These are phyloP conservation scores for Hyparrhenia diplandra DNA, from an alignment of 176 grass and related monocot species.

Conservation along the genomic window DNA sequence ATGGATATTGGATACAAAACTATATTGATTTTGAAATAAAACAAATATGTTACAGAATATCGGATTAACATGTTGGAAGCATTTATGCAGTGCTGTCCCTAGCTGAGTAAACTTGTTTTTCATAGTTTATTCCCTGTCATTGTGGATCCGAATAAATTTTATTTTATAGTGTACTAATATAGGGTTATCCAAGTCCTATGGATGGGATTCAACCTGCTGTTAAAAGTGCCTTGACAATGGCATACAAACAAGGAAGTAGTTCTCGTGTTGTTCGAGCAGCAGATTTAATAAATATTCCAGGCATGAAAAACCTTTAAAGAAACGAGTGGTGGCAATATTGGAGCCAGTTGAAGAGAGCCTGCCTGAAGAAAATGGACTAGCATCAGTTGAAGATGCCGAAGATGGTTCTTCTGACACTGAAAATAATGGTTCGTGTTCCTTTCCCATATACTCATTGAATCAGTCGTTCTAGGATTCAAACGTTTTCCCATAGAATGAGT, in stretches of 20 bases:
- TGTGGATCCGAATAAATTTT: neutral
- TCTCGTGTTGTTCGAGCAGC: constrained; percentile 73
- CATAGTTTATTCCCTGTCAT: constrained; percentile 5
- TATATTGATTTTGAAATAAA: neutral
- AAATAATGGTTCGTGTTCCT: constrained; percentile 56
- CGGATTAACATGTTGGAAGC: neutral
- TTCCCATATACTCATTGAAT: neutral
- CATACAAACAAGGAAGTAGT: constrained; percentile 91
- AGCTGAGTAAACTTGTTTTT: constrained; percentile 3
- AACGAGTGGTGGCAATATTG: constrained; percentile 85
- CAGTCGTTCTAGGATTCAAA: no score
- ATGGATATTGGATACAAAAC: neutral
- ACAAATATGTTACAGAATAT: neutral
- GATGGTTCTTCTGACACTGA: constrained; percentile 74
- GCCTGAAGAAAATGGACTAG: constrained; percentile 74
- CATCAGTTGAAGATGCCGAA: constrained; percentile 56
- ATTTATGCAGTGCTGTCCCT: neutral
- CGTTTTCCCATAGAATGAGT: no score
- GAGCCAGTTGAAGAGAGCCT: constrained; percentile 80
- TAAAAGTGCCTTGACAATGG: constrained; percentile 88
- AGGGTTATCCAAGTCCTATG: constrained; percentile 83
- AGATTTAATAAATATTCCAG: constrained; percentile 83
- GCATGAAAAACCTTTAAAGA: constrained; percentile 89
- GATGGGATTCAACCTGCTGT: constrained; percentile 87
- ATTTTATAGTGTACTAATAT: constrained; percentile 34